Conservation (phyloP, 78 protist genomes). For the Thecamonas trahens region DNA sequence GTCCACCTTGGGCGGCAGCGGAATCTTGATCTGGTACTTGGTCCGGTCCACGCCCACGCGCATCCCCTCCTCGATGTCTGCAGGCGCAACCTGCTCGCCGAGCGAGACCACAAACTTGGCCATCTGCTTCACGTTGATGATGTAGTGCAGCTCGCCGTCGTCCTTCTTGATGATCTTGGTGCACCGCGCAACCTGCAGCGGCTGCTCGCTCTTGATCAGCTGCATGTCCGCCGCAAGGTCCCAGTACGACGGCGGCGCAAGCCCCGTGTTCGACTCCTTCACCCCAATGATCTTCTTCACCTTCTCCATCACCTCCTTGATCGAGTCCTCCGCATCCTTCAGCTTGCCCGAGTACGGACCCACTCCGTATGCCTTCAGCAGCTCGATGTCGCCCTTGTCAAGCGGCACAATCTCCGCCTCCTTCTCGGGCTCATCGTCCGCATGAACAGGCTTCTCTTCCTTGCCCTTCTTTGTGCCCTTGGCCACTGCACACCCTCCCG, state of each 20-base stretch:
- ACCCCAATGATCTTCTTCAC: slow-evolving; percentile 67
- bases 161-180: slow-evolving; percentile 83
- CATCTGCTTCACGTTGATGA: slow-evolving; percentile 90
- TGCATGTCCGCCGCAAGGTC: slow-evolving; percentile 90
- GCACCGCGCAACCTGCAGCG: slow-evolving; percentile 96
- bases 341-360: slow-evolving; percentile 81
- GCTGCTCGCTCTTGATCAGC: slow-evolving; percentile 82
- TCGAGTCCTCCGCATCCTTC: slow-evolving; percentile 60
- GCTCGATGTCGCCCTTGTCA: slow-evolving; percentile 92
- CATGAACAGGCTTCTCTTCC: no score
- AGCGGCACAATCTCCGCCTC: slow-evolving; percentile 40
- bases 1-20: slow-evolving; percentile 99
- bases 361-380: slow-evolving; percentile 82
- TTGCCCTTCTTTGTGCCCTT: no score
- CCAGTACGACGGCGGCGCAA: slow-evolving; percentile 95
- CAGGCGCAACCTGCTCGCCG: slow-evolving; percentile 91
- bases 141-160: slow-evolving; percentile 82
- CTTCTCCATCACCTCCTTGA: slow-evolving; percentile 42
- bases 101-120: slow-evolving; percentile 99
- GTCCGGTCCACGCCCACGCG: slow-evolving; percentile 96
- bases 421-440: no score
- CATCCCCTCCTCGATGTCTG: slow-evolving; percentile 99
- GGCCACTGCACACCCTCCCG: no score
- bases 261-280: slow-evolving; percentile 97
- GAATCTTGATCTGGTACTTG: slow-evolving; percentile 96